Conservation (phyloP, 1,284 basidiomycete species). For the Trametes sp. region DNA sequence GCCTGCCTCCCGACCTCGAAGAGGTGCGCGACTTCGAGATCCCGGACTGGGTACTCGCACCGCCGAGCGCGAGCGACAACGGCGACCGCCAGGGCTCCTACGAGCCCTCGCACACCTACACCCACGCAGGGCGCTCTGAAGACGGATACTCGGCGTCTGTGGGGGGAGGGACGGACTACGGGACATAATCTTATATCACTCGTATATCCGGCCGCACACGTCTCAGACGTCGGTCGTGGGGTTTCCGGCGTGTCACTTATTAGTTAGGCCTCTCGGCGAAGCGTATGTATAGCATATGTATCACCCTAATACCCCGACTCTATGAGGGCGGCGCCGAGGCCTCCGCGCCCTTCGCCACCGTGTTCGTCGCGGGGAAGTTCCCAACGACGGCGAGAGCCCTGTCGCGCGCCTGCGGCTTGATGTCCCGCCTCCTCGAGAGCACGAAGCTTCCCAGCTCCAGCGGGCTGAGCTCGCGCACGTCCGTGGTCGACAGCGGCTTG, state of each 20-base stretch:
- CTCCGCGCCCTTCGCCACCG: slow-evolving; percentile 4
- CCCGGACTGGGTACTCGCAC: slow-evolving; percentile 50
- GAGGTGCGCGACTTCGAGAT: slow-evolving; percentile 56
- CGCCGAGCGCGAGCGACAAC: slow-evolving; percentile 21
- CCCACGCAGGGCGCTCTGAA: slow-evolving; percentile 10
- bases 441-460: slow-evolving; percentile 50
- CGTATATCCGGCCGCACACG: not conserved
- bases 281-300: slow-evolving; percentile 33
- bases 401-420: slow-evolving; percentile 42
- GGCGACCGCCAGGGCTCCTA: slow-evolving; percentile 20
- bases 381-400: slow-evolving; percentile 34
- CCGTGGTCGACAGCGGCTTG: slow-evolving; percentile 14
- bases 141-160: slow-evolving; percentile 12
- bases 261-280: slow-evolving; percentile 16
- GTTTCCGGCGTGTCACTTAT: not conserved
- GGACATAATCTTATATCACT: slow-evolving; percentile 11
- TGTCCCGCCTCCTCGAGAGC: slow-evolving; percentile 52
- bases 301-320: slow-evolving; percentile 11
- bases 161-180: slow-evolving; percentile 13
- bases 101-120: slow-evolving; percentile 9
- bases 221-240: not conserved
- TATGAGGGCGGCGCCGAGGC: slow-evolving; percentile 7
- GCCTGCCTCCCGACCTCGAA: slow-evolving; percentile 55
- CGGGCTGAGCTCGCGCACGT: slow-evolving; percentile 44
- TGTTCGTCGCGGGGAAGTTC: slow-evolving; percentile 15